phyloP scores from a whole-genome alignment of 164 flowering plant genomes.

The Warburgia ugandensis region DNA sequence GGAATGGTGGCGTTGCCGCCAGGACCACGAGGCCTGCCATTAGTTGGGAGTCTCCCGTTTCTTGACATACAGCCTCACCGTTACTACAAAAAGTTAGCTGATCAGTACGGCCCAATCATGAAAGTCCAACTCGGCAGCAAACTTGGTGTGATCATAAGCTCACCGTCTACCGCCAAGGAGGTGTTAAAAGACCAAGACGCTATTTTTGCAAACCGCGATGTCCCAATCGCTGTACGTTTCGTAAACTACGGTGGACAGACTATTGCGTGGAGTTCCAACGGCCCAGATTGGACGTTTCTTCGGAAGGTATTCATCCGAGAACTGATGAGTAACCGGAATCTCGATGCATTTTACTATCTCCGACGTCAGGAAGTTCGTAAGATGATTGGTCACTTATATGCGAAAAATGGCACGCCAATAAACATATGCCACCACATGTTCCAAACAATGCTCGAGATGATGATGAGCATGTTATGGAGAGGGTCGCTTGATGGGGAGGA shows the following conservation, averaged over 20 bases:
- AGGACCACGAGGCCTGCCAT: slow-evolving; percentile 6
- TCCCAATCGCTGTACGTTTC: neutral
- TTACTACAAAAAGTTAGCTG: neutral
- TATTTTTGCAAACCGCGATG: slow-evolving; percentile 14
- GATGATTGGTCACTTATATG: neutral
- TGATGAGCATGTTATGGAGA: slow-evolving; percentile 13
- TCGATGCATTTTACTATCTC: slow-evolving; percentile 1
- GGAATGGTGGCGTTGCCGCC: neutral
- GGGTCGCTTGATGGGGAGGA: slow-evolving; percentile 7
- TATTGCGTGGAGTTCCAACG: slow-evolving; percentile 5
- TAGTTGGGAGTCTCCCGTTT: slow-evolving; percentile 3
- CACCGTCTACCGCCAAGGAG: slow-evolving; percentile 6
- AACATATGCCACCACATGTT: slow-evolving; percentile 11
- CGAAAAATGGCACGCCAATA: slow-evolving; percentile 3
- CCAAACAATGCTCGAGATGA: slow-evolving; percentile 4
- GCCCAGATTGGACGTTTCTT: slow-evolving; percentile 6
- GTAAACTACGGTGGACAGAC: slow-evolving; percentile 4
- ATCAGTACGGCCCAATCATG: slow-evolving; percentile 5
- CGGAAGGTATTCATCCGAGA: slow-evolving; percentile 10
- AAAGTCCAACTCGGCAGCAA: neutral
- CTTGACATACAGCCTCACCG: slow-evolving; percentile 1
- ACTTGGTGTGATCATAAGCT: slow-evolving; percentile 4
- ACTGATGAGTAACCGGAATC: slow-evolving; percentile 5
- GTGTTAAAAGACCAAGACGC: slow-evolving; percentile 7
- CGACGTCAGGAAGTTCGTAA: slow-evolving; percentile 6